Base-by-base conservation (phyloP, 2,329 filamentous ascomycete genomes). In the Fusarium austroafricanum region DNA sequence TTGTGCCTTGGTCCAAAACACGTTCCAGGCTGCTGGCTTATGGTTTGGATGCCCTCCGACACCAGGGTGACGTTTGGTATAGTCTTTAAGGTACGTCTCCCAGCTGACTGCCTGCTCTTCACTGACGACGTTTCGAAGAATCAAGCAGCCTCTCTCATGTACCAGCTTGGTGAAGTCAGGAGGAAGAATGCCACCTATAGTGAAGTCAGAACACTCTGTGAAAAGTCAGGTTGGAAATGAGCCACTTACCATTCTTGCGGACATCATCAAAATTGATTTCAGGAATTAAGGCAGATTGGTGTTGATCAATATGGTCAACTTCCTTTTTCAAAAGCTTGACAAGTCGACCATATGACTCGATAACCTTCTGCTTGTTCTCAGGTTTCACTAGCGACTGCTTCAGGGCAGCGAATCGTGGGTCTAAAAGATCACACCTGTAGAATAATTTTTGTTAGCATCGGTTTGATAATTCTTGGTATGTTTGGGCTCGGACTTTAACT, bases 1-100 rank as follows among this genome's bases (percentile, higher is more conserved):
- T 10, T 50, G 47, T 4, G 47, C 47, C n/a, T 42, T 42, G 10
- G 47, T 42, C 47, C 47, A 50, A 18, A 50, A 50, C n/a, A 50
- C 47, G 14, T 50, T 50, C 47, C 47, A 50, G 5, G 47, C 47
- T 42, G 47, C 47, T 2, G 47, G 47, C 5, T 40, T 50, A 0
- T 50, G 47, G 7, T 50, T 6, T 6, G 47, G 47, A 2, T 50
- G 47, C 3, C 47, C 47, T 2, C 47, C 47, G 12, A 50, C 47
- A 8, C 47, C 33, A 14, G 47, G 33, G 8, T 50, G 47, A 10
- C 47, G 47, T 1, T 28, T 26, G 14, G 47, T 50, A 14, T 50
- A 50, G 5, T 42, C 47, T 35, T 28, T 50, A 3, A 50, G 5
- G 10, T 10, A 20, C 3, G n/a, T 42, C n/a, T 50, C 47, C 47